phyloP scores from a whole-genome alignment of 192 early-diverging fungal species.

The Coemansia sp. region DNA sequence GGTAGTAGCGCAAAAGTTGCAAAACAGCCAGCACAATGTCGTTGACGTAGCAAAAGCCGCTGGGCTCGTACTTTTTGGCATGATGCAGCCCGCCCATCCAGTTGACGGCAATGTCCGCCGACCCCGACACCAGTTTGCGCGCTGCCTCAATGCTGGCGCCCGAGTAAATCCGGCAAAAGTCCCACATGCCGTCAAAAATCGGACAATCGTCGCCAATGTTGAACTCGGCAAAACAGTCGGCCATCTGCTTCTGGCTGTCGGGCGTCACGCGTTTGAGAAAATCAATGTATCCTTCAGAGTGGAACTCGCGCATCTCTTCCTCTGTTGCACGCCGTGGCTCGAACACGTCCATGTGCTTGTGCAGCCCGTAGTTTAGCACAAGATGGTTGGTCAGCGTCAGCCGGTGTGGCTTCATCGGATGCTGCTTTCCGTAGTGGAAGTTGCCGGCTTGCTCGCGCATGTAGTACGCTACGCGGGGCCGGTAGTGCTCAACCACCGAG shows the following conservation, averaged over 20 bases:
- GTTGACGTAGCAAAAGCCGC: slow-evolving; percentile 94
- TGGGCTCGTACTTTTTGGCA: slow-evolving; percentile 81
- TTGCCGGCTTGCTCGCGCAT: slow-evolving; percentile 77
- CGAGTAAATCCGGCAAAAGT: slow-evolving; percentile 89
- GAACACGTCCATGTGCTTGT: slow-evolving; percentile 86
- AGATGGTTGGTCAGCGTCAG: slow-evolving; percentile 93
- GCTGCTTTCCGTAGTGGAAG: slow-evolving; percentile 75
- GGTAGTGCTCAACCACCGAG: slow-evolving; percentile 56
- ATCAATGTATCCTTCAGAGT: slow-evolving; percentile 93
- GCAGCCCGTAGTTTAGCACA: slow-evolving; percentile 87
- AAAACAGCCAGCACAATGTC: slow-evolving; percentile 87
- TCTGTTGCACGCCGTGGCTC: slow-evolving; percentile 84
- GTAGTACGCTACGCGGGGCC: slow-evolving; percentile 70
- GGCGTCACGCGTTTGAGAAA: slow-evolving; percentile 87
- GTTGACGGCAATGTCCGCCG: slow-evolving; percentile 88
- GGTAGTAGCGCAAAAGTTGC: slow-evolving; percentile 69
- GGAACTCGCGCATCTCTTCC: slow-evolving; percentile 90
- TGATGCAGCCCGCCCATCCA: slow-evolving; percentile 91
- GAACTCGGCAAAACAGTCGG: slow-evolving; percentile 64
- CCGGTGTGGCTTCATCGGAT: slow-evolving; percentile 92
- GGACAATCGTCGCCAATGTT: slow-evolving; percentile 99
- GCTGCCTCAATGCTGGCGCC: slow-evolving; percentile 95
- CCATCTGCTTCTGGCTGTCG: slow-evolving; percentile 62
- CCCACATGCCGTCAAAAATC: slow-evolving; percentile 95
- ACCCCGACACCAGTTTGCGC: slow-evolving; percentile 72